Base-by-base conservation (phyloP, 2,329 filamentous ascomycete genomes). In the Colletotrichum scovillei region DNA sequence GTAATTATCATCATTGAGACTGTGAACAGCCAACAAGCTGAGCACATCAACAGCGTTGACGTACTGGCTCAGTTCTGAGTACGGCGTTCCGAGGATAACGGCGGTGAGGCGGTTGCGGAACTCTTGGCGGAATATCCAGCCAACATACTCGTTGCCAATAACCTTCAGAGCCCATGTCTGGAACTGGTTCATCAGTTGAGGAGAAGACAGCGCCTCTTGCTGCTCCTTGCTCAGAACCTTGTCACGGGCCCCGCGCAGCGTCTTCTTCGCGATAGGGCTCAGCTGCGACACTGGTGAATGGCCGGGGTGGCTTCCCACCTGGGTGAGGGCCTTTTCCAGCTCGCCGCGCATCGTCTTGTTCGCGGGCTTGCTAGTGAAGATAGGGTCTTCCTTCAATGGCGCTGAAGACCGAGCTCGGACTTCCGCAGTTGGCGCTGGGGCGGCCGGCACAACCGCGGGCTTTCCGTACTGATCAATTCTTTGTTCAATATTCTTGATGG, bases 1-100 rank as follows among this genome's bases (percentile, higher is more conserved):
- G 79, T 92, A 97, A 59, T 89, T 88, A 80, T 98, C 96, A 81
- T 98, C 95, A 4, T 86, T 85, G 67, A 98, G 83, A 81, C 93
- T 96, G 74, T 89, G 89, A 4, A 94, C 88, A 0, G 94, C 89
- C 32, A 98, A 87, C 63, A 89, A 87, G 14, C 90, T 91, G 52
- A 97, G 84, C 0, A 92, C 89, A 72, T 91, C 90, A n/a, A 92
- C 87, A 1, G 94, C 93, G 79, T 96, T 91, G 63, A 93, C 83
- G 76, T 95, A 92, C 19, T 93, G 84, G 35, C 89, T 90, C 1
- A 91, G 85, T 78, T 93, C 91, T 3, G 92, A 93, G 78, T 93
- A 91, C 0, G 95, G 95, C 0, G 88, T 85, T 38, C 95, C 95
- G 24, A 97, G 87, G 4, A 97, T 89, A 14, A 93, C 89, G 2